phyloP scores from a whole-genome alignment of 805 yeast species.

The Lachancea dasiensis region DNA sequence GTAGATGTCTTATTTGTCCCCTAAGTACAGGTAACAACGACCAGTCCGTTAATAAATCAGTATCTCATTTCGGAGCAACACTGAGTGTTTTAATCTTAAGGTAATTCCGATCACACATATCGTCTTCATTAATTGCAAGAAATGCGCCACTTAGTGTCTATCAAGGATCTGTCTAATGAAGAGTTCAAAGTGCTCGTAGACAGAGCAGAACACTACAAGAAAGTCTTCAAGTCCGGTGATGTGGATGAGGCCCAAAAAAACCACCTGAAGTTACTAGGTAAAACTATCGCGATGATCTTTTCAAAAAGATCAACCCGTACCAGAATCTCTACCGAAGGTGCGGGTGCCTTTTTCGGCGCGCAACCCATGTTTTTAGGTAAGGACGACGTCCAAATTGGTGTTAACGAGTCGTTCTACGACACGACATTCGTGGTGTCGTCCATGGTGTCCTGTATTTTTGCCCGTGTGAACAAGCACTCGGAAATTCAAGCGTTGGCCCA shows the following conservation, averaged over 20 bases:
- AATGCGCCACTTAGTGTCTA: constrained; percentile 70
- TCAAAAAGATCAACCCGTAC: constrained; percentile 94
- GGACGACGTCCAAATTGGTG: constrained; percentile 95
- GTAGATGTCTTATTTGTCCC: constrained; percentile 13
- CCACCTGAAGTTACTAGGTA: constrained; percentile 61
- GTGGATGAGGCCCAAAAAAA: constrained; percentile 31
- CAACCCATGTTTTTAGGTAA: constrained; percentile 95
- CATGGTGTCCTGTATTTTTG: constrained; percentile 95
- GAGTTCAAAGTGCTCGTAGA: constrained; percentile 69
- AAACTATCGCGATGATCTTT: constrained; percentile 76
- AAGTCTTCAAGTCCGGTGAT: constrained; percentile 51
- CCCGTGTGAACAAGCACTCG: constrained; percentile 83
- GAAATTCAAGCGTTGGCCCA: constrained; percentile 75
- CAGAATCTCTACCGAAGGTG: constrained; percentile 90
- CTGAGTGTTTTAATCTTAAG: too few relatives aligned
- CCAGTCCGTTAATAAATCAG: background rate
- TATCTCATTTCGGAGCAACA: too few relatives aligned
- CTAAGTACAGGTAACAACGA: constrained; percentile 31
- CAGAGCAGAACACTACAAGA: constrained; percentile 67
- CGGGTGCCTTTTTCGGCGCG: constrained; percentile 87
- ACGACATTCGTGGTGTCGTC: constrained; percentile 86
- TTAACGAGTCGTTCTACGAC: constrained; percentile 85
- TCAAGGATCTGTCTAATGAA: constrained; percentile 64
- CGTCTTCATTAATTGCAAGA: too few relatives aligned
- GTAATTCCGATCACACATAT: too few relatives aligned